phyloP scores from a whole-genome alignment of 768 basidiomycete genomes.

The Kondoa malvinella region DNA sequence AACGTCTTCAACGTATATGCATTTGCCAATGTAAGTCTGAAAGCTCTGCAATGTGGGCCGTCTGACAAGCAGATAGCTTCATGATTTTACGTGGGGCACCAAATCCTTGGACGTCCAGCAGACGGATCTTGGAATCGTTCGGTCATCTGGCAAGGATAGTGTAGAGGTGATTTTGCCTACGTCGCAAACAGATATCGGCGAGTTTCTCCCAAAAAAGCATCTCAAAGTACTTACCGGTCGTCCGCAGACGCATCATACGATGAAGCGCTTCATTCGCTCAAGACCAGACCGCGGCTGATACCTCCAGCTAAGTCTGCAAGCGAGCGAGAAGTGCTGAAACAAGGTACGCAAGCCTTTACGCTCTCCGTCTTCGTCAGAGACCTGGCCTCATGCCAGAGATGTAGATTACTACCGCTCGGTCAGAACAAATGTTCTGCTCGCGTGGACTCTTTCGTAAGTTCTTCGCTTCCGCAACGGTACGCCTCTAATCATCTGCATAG shows the following conservation, averaged over 20 bases:
- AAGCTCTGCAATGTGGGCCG: background rate
- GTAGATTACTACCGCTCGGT: slow-evolving; percentile 83
- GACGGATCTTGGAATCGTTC: slow-evolving; percentile 26
- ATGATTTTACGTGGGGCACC: slow-evolving; percentile 22
- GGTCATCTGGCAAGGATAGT: slow-evolving; percentile 19
- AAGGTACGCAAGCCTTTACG: background rate
- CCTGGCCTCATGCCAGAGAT: slow-evolving; percentile 36
- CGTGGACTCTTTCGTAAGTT: slow-evolving; percentile 74
- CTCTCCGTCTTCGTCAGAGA: background rate
- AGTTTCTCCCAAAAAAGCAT: no score
- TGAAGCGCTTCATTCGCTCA: slow-evolving; percentile 52
- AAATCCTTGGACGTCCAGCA: slow-evolving; percentile 21
- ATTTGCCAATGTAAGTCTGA: slow-evolving; percentile 43
- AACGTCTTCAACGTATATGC: slow-evolving; percentile 46
- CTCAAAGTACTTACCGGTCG: slow-evolving; percentile 7
- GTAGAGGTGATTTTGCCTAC: slow-evolving; percentile 26
- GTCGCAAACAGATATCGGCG: slow-evolving; percentile 26
- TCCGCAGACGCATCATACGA: slow-evolving; percentile 61
- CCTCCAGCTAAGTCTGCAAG: slow-evolving; percentile 26
- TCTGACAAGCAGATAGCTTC: slow-evolving; percentile 38
- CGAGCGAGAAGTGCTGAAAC: slow-evolving; percentile 29
- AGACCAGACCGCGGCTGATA: slow-evolving; percentile 27
- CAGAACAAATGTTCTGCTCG: slow-evolving; percentile 59
- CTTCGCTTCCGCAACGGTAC: slow-evolving; percentile 20
- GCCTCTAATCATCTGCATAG: background rate